Conservation (phyloP, 2,329 filamentous ascomycete species). For the Fusarium sp. region DNA sequence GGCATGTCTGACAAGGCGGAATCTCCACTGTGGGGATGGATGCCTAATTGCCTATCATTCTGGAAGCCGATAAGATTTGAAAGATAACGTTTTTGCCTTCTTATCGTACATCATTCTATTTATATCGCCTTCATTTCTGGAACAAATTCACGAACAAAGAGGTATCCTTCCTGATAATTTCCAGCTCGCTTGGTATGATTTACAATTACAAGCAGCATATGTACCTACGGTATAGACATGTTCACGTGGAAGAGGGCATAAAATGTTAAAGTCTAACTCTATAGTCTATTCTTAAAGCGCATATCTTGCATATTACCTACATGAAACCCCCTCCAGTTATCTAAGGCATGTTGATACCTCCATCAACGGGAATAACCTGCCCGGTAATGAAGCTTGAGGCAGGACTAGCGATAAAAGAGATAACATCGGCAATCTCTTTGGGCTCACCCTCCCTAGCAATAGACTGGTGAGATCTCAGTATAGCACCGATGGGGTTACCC, state of each 20-base stretch:
- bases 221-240: background rate
- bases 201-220: no score
- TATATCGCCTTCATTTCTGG: background rate
- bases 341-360: slow-evolving; percentile 5
- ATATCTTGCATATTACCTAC: accelerated
- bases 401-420: slow-evolving; percentile 3
- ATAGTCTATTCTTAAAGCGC: background rate
- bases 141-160: no score
- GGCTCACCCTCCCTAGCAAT: slow-evolving; percentile 2
- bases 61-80: background rate
- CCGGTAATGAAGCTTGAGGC: slow-evolving; percentile 12
- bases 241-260: accelerated
- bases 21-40: background rate
- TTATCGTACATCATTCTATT: background rate
- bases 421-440: background rate
- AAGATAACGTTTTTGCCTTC: background rate
- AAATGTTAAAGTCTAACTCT: background rate
- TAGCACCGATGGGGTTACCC: background rate
- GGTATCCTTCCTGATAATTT: no score
- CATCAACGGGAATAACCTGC: slow-evolving; percentile 8
- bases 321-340: accelerated
- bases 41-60: background rate
- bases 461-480: slow-evolving; percentile 1
- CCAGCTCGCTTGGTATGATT: no score
- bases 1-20: background rate